Evolutionary conservation across 2,329 filamentous ascomycete species (phyloP).

Genomic region (Penicillium italicum): DNA sequence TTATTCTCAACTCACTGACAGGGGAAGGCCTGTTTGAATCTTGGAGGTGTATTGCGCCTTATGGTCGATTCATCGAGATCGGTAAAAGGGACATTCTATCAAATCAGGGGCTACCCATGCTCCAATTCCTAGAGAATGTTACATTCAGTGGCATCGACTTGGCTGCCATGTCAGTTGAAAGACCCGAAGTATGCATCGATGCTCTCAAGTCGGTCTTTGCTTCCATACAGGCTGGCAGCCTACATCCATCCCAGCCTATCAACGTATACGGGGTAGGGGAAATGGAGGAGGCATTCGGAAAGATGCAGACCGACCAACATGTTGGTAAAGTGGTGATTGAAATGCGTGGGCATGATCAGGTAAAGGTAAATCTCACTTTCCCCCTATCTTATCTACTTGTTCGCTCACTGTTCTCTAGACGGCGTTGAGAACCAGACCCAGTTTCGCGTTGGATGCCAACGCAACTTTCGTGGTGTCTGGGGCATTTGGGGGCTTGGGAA

Average conservation of each 20-base stretch:
- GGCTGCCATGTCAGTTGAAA: neutral
- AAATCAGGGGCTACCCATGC: conserved; percentile 1
- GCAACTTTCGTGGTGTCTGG: conserved; percentile 34
- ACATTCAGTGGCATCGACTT: conserved; percentile 6
- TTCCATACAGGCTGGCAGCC: neutral
- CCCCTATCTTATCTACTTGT: neutral
- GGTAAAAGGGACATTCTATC: conserved; percentile 41
- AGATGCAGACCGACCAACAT: conserved; percentile 2
- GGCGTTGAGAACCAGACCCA: neutral
- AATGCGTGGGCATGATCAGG: neutral
- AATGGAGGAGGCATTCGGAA: conserved; percentile 9
- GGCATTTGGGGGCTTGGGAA: conserved; percentile 34
- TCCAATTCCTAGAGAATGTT: conserved; percentile 1
- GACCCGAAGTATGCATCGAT: neutral
- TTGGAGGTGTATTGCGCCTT: conserved; percentile 23
- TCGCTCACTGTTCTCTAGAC: neutral
- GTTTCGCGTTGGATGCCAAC: conserved; percentile 3
- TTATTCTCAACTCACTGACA: conserved; percentile 21
- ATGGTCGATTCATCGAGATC: conserved; percentile 49
- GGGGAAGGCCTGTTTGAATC: conserved; percentile 15
- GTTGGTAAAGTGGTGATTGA: conserved; percentile 7
- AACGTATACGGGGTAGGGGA: neutral
- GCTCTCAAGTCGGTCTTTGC: neutral
- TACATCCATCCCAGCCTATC: neutral
- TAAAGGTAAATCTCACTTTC: neutral